phyloP scores from a whole-genome alignment of 2,329 filamentous ascomycete species.

The Nannizzia gypsea region DNA sequence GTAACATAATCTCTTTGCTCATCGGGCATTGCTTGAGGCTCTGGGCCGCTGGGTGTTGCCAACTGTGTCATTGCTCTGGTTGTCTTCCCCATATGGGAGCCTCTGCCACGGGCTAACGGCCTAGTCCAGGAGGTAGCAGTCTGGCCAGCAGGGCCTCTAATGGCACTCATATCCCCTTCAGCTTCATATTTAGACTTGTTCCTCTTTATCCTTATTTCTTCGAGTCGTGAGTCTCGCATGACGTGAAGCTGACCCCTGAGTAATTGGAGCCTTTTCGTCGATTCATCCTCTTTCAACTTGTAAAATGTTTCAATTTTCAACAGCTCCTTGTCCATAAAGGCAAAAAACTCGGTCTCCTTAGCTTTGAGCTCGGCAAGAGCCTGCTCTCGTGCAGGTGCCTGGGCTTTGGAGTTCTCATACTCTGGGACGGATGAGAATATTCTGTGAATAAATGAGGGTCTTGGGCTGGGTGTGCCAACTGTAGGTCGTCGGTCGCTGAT shows the following conservation, averaged over 20 bases:
- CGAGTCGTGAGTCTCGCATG: constrained; percentile 72
- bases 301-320: constrained; percentile 92
- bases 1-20: constrained; percentile 41
- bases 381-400: constrained; percentile 39
- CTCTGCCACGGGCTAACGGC: constrained; percentile 24
- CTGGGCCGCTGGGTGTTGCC: constrained; percentile 30
- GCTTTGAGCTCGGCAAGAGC: constrained; percentile 55
- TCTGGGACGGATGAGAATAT: constrained; percentile 27
- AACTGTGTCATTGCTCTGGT: constrained; percentile 39
- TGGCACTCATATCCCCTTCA: not conserved
- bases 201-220: constrained; percentile 52
- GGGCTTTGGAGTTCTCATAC: constrained; percentile 31
- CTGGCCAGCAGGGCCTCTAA: constrained; percentile 13
- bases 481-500: constrained; percentile 15
- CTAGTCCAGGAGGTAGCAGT: constrained; percentile 26
- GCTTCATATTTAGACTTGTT: constrained; percentile 13
- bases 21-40: constrained; percentile 21
- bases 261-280: constrained; percentile 55
- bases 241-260: constrained; percentile 80
- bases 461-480: constrained; percentile 8
- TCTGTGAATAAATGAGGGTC: constrained; percentile 27
- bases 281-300: constrained; percentile 73
- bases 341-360: constrained; percentile 72
- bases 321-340: constrained; percentile 71
- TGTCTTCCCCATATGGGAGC: constrained; percentile 40